phyloP scores from a whole-genome alignment of 208 protist species.

The Crithidia expoeki region DNA sequence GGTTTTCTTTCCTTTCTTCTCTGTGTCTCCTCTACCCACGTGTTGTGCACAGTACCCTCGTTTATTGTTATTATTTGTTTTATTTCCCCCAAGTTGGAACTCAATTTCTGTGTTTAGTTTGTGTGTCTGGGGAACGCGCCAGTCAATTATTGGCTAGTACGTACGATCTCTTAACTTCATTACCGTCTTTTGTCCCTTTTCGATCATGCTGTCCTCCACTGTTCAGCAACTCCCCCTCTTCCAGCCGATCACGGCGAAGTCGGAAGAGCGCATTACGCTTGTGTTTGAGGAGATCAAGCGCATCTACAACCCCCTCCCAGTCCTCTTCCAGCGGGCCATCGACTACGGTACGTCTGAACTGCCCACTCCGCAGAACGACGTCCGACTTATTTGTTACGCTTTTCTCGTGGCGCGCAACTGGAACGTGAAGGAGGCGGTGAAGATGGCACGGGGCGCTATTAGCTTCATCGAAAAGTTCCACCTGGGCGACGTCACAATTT shows the following conservation, averaged over 20 bases:
- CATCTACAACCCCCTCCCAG: conserved; percentile 32
- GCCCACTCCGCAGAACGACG: conserved; percentile 45
- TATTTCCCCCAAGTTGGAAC: not conserved
- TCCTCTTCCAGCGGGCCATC: conserved; percentile 26
- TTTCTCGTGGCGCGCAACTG: conserved; percentile 65
- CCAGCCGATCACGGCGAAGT: conserved; percentile 46
- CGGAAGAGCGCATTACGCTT: conserved; percentile 59
- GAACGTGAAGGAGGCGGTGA: conserved; percentile 65
- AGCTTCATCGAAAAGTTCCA: conserved; percentile 39
- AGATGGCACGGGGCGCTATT: conserved; percentile 46
- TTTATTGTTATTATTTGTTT: conserved; percentile 8
- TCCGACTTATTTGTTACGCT: conserved; percentile 53
- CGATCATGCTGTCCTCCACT: conserved; percentile 5
- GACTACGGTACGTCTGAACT: conserved; percentile 22
- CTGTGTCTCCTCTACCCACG: not conserved
- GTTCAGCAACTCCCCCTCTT: conserved; percentile 34
- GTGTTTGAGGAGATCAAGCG: conserved; percentile 35
- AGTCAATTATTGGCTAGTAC: not conserved
- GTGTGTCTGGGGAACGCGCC: not conserved
- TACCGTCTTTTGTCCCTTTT: not conserved
- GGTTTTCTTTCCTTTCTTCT: not conserved
- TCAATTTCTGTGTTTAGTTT: not conserved
- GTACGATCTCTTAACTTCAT: not conserved
- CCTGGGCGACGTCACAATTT: conserved; percentile 36
- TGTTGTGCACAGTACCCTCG: not conserved